Evolutionary conservation across 179 eudicot species (phyloP).

Genomic region (Spergularia azorica): DNA sequence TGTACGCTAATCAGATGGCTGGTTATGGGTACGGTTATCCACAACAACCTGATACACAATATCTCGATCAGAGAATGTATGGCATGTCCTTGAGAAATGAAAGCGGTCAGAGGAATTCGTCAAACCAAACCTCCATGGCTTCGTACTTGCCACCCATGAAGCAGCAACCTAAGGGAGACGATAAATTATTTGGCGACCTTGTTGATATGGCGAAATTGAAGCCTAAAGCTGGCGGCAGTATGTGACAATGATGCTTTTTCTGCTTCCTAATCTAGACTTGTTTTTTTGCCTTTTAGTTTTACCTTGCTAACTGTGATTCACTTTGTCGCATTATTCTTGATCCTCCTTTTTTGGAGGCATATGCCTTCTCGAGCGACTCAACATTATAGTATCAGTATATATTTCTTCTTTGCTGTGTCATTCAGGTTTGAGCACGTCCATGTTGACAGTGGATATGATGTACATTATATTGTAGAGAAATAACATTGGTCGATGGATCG

Average conservation of each 20-base stretch:
- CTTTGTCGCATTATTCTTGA: slow-evolving; percentile 18
- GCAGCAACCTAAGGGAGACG: slow-evolving; percentile 70
- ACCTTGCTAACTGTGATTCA: slow-evolving; percentile 14
- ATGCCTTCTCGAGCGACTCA: slow-evolving; percentile 6
- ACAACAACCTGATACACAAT: slow-evolving; percentile 66
- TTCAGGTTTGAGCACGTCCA: slow-evolving; percentile 21
- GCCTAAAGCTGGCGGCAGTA: slow-evolving; percentile 46
- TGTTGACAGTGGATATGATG: slow-evolving; percentile 28
- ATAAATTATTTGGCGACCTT: slow-evolving; percentile 90
- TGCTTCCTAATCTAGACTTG: background rate
- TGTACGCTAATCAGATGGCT: slow-evolving; percentile 69
- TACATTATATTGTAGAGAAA: slow-evolving; percentile 33
- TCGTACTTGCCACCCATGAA: slow-evolving; percentile 72
- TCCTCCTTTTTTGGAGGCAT: slow-evolving; percentile 3
- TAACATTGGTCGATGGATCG: slow-evolving; percentile 5
- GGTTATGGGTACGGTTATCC: slow-evolving; percentile 66
- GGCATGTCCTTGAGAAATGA: slow-evolving; percentile 65
- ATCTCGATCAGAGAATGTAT: slow-evolving; percentile 68
- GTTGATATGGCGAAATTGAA: slow-evolving; percentile 77
- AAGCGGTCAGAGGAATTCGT: slow-evolving; percentile 36
- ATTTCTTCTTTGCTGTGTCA: slow-evolving; percentile 16
- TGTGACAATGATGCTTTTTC: slow-evolving; percentile 21
- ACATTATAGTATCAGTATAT: slow-evolving; percentile 24
- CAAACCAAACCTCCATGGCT: slow-evolving; percentile 44
- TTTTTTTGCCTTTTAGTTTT: slow-evolving; percentile 10